phyloP scores from a whole-genome alignment of 495 filamentous ascomycete species.

The Pseudevernia furfuracea region DNA sequence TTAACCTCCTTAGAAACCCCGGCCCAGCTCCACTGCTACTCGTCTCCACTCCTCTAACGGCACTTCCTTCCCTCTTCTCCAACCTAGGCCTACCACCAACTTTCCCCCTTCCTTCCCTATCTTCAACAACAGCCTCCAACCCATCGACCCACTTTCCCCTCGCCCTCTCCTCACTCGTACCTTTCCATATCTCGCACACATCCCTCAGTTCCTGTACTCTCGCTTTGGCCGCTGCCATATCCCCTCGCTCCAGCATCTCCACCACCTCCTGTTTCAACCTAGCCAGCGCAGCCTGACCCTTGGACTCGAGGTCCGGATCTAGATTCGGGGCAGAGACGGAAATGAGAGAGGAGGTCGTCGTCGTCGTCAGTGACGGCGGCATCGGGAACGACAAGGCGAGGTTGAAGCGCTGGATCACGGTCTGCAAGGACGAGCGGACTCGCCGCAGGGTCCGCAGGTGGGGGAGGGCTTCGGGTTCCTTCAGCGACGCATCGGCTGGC shows the following conservation, averaged over 20 bases:
- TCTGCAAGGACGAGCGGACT: conserved; percentile 74
- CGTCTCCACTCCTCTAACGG: conserved; percentile 27
- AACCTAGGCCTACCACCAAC: conserved; percentile 15
- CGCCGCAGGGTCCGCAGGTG: conserved; percentile 73
- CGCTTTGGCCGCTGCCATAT: conserved; percentile 58
- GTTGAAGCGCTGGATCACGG: conserved; percentile 81
- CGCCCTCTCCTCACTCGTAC: conserved; percentile 86
- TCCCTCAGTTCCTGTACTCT: conserved; percentile 66
- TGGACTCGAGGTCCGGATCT: conserved; percentile 64
- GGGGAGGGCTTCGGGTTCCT: conserved; percentile 35
- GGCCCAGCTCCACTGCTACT: conserved; percentile 48
- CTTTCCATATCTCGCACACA: conserved; percentile 73
- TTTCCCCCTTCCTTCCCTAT: conserved; percentile 27
- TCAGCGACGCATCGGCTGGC: neutral
- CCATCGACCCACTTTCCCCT: conserved; percentile 72
- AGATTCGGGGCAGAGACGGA: conserved; percentile 67
- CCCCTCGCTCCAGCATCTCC: conserved; percentile 47
- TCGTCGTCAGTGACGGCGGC: conserved; percentile 61
- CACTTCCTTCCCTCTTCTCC: conserved; percentile 15
- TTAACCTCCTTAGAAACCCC: conserved; percentile 70
- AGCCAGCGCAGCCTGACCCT: conserved; percentile 65
- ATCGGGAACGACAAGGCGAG: conserved; percentile 90
- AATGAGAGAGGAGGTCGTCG: conserved; percentile 59
- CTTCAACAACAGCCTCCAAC: conserved; percentile 48
- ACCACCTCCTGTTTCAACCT: conserved; percentile 64